phyloP scores from a whole-genome alignment of 2,329 filamentous ascomycete species.

The Exophiala calicioides region DNA sequence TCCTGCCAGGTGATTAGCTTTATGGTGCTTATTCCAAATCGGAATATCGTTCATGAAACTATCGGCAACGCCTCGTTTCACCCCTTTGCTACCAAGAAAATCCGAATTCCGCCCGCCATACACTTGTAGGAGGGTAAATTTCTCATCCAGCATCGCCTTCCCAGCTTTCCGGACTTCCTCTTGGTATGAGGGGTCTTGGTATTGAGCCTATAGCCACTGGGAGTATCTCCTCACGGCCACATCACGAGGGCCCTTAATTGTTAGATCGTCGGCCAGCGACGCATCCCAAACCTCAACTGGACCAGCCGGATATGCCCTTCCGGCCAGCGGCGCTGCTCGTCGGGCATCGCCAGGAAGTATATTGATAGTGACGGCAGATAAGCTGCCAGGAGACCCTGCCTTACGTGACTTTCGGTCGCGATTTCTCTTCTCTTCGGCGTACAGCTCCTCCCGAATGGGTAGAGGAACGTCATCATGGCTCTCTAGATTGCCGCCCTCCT shows the following conservation, averaged over 20 bases:
- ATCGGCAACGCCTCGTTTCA: neutral
- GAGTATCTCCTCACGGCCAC: conserved; percentile 21
- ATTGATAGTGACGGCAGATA: conserved; percentile 37
- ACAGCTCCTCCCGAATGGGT: conserved; percentile 37
- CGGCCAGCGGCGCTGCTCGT: neutral
- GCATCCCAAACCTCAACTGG: neutral
- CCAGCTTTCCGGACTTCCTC: conserved; percentile 23
- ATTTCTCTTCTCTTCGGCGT: conserved; percentile 36
- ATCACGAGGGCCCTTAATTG: conserved; percentile 28
- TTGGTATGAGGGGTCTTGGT: conserved; percentile 17
- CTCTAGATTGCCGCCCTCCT: conserved; percentile 32
- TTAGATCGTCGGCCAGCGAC: conserved; percentile 12
- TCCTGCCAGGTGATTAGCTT: conserved; percentile 2
- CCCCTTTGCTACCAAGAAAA: conserved; percentile 2
- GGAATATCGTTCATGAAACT: neutral
- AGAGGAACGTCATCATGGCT: conserved; percentile 37
- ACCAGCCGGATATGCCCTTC: no score
- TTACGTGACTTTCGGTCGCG: conserved; percentile 27
- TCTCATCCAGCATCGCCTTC: conserved; percentile 14
- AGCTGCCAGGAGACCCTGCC: conserved; percentile 19
- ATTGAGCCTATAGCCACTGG: conserved; percentile 27
- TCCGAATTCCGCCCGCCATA: neutral
- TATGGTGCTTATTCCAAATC: conserved; percentile 1
- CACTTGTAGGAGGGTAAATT: conserved; percentile 11
- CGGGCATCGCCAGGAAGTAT: conserved; percentile 26